phyloP scores from a whole-genome alignment of 148 eudicot species.

The Fallopia convolvulus region DNA sequence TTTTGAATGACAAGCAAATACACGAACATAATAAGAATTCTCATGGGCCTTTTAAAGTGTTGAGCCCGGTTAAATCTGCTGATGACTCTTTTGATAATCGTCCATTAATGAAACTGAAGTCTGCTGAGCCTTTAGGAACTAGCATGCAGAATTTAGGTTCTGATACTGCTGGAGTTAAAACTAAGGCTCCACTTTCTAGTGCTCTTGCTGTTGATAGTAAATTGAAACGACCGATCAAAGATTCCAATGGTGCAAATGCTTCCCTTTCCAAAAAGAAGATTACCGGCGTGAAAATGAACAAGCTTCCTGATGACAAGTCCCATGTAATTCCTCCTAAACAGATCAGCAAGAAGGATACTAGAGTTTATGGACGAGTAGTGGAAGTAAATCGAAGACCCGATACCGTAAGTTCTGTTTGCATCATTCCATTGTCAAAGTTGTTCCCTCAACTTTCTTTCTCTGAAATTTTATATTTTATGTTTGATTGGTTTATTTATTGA shows the following conservation, averaged over 20 bases:
- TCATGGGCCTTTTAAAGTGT: not conserved
- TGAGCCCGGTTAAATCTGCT: not conserved
- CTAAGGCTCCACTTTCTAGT: constrained; percentile 11
- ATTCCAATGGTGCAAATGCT: constrained; percentile 16
- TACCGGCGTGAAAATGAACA: constrained; percentile 19
- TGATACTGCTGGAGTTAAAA: not conserved
- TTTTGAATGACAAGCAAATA: not conserved
- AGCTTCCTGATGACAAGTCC: constrained; percentile 25
- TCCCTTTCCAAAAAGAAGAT: constrained; percentile 17
- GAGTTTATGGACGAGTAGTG: constrained; percentile 25
- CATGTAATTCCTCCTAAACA: constrained; percentile 18
- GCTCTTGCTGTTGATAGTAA: constrained; percentile 17
- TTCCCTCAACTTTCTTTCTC: not conserved
- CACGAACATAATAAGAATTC: not conserved
- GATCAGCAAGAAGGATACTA: constrained; percentile 11
- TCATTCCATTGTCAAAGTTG: not conserved
- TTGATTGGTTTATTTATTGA: not conserved
- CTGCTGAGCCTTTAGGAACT: not conserved
- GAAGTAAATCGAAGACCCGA: constrained; percentile 58
- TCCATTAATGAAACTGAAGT: not conserved
- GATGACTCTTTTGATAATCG: not conserved
- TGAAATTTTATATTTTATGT: not conserved
- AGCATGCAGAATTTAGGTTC: not conserved
- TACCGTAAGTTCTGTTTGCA: constrained; percentile 51
- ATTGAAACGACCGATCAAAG: constrained; percentile 15